Evolutionary conservation across 2,329 filamentous ascomycete genomes (phyloP), one percentile per base, ranked within the genome.

Genomic region (Orbilia quercus): DNA sequence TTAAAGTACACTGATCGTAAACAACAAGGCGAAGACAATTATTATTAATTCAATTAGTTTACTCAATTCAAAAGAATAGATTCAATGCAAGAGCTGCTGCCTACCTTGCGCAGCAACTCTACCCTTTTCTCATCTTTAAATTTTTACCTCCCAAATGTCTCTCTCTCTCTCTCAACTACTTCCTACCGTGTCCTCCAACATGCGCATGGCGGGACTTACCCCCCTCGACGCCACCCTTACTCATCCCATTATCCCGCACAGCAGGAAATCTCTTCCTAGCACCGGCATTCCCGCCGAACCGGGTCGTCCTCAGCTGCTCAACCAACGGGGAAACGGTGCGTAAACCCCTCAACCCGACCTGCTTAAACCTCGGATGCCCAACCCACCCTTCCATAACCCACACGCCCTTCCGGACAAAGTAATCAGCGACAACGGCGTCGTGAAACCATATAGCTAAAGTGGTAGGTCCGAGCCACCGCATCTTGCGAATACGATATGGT

Each of bases 381-480:
- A 58, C 22, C 20, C 48, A 51, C 1, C 66, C 66, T 14, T 71
- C 66, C 66, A 71, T 71, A 16, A 63, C 23, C 66, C 66, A 71
- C 1, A 71, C 16, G 0, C 58, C 28, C 18, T 63, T 63, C 12
- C 57, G 48, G 7, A 22, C 22, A 31, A 71, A 71, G 44, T 71
- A 45, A 11, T 71, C 66, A 4, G 66, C 48, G 7, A 63, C 34
- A 12, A n/a, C 2, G 12, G n/a, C 20, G 16, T 64, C 51, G 34
- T 71, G 57, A 50, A 71, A 71, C 66, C 66, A 71, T 34, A 71
- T 63, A 3, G 57, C 66, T 28, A 71, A 18, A 28, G 50, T 63
- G 1, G 57, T 55, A 6, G 66, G 50, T 3, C 44, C 57, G 51
- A 71, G 58, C 66, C 66, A 71, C 12, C 34, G 48, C 7, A 71